Evolutionary conservation across 2,329 filamentous ascomycete species (phyloP).

Genomic region (Aspergillus amoenus): DNA sequence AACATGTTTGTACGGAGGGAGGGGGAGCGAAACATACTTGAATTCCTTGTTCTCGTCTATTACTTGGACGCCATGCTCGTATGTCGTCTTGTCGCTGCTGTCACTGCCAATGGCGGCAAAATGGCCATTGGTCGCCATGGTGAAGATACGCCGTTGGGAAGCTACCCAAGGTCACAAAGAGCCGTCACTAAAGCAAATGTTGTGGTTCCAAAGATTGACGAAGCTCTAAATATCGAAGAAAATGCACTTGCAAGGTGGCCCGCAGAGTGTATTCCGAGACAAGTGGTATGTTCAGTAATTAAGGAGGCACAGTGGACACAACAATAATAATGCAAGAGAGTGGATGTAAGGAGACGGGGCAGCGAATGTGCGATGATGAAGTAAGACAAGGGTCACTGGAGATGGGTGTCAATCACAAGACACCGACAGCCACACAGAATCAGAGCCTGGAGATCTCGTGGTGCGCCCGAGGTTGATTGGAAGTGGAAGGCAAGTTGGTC

Average conservation of each 20-base stretch:
- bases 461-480: conserved; percentile 10
- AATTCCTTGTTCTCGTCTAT: conserved; percentile 96
- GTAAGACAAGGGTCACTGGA: conserved; percentile 10
- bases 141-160: conserved; percentile 11
- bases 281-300: not conserved
- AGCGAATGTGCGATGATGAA: conserved; percentile 9
- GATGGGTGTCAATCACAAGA: conserved; percentile 16
- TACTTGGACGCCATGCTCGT: conserved; percentile 94
- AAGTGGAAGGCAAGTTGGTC: conserved; percentile 11
- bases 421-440: not conserved
- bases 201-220: not conserved
- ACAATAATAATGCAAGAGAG: conserved; percentile 8
- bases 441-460: conserved; percentile 1
- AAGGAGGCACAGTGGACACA: conserved; percentile 2
- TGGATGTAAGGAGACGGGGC: conserved; percentile 9
- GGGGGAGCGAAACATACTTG: conserved; percentile 64
- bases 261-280: not conserved
- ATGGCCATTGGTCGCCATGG: conserved; percentile 48
- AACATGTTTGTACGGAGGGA: not conserved
- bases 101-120: conserved; percentile 44
- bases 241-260: not conserved
- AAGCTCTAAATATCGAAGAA: not conserved
- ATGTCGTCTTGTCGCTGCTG: conserved; percentile 46
- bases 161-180: not conserved
- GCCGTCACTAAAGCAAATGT: not conserved